Percentiles rank a stretch among this genome's conserved stretches.
These are phyloP conservation scores for Zanthoxylum bungeanum DNA, from an alignment of 345 rosid genomes.

Conservation along the genomic window DNA sequence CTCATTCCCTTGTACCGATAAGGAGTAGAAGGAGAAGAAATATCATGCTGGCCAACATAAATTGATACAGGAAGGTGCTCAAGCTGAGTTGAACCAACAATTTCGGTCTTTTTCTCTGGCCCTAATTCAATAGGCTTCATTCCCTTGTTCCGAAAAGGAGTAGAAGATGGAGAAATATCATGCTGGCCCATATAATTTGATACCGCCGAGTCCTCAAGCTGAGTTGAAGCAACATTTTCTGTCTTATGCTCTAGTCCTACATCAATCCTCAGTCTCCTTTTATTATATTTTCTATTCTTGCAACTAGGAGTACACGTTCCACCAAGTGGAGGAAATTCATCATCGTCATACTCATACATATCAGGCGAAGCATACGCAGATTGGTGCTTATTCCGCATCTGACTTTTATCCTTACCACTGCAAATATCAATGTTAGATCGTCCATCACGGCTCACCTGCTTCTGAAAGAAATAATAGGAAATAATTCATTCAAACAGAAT, in stretches of 20 bases:
- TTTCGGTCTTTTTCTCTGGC: not conserved
- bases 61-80: not conserved
- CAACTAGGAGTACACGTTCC: not conserved
- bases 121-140: too few species aligned
- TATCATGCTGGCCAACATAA: not conserved
- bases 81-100: not conserved
- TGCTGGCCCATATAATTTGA: too few species aligned
- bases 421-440: not conserved
- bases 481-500: not conserved
- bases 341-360: not conserved
- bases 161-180: too few species aligned
- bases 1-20: constrained; percentile 5
- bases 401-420: not conserved
- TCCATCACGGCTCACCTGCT: not conserved
- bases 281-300: not conserved
- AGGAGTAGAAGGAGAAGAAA: not conserved
- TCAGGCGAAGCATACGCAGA: not conserved
- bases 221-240: too few species aligned
- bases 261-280: constrained; percentile 20
- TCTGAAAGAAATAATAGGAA: not conserved
- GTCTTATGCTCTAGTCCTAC: too few species aligned
- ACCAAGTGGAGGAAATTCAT: not conserved
- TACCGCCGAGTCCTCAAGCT: too few species aligned
- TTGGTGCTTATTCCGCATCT: not conserved
- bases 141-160: too few species aligned